Conservation (phyloP, 352 stramenopile species). For the Pythium grandisporangium region DNA sequence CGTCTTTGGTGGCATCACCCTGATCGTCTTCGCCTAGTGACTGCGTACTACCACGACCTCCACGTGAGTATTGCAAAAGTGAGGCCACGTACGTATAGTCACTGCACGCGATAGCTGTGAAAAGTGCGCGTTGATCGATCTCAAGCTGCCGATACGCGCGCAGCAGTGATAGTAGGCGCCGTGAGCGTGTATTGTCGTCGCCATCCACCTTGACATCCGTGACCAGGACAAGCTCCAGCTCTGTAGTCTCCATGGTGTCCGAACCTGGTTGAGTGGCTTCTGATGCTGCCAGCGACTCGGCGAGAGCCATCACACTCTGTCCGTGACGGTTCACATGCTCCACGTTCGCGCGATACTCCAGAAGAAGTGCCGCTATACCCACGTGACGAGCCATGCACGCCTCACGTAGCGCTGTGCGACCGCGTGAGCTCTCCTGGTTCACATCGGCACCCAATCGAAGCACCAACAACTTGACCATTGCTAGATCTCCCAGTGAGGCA, state of each 20-base stretch:
- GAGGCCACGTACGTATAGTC: conserved; percentile 48
- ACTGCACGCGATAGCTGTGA: conserved; percentile 57
- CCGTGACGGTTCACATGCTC: conserved; percentile 55
- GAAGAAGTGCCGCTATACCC: conserved; percentile 40
- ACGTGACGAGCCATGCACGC: conserved; percentile 38
- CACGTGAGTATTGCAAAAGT: conserved; percentile 26
- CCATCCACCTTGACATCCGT: too few relatives aligned
- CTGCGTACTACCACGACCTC: background rate
- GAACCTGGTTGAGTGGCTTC: too few relatives aligned
- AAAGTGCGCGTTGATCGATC: conserved; percentile 39
- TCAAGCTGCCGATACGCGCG: conserved; percentile 35
- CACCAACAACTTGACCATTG: conserved; percentile 40
- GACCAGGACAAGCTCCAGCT: too few relatives aligned
- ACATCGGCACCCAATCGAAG: conserved; percentile 60
- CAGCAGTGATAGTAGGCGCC: conserved; percentile 26
- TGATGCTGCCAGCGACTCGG: conserved; percentile 16
- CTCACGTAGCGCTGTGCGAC: conserved; percentile 53
- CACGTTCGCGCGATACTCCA: conserved; percentile 51
- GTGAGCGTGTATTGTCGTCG: background rate
- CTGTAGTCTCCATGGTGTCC: too few relatives aligned
- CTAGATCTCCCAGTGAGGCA: conserved; percentile 28
- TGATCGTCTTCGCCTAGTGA: conserved; percentile 1
- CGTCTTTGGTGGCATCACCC: background rate
- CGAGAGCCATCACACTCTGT: conserved; percentile 31
- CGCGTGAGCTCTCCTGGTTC: conserved; percentile 57